Percentiles rank a stretch among this genome's conserved stretches.
These are phyloP conservation scores for Ceratobasidium theobromae DNA, from an alignment of 1,284 basidiomycete species.

Conservation along the genomic window DNA sequence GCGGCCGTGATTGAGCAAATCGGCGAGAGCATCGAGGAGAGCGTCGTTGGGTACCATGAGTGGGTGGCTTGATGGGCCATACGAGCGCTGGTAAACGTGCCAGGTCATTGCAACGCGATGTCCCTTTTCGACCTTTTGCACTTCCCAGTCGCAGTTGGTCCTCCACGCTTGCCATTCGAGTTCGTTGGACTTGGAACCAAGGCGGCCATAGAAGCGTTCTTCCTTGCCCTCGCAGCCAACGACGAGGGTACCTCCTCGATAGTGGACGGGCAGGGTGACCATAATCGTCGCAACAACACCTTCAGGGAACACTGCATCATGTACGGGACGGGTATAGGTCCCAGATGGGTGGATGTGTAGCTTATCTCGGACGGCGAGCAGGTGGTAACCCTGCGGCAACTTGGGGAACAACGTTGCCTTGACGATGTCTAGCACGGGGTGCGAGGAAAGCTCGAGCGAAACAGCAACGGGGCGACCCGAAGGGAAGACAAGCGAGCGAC, in stretches of 20 bases:
- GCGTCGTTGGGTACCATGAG: constrained; percentile 69
- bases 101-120: constrained; percentile 69
- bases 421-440: constrained; percentile 74
- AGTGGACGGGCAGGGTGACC: constrained; percentile 70
- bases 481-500: constrained; percentile 44
- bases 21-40: constrained; percentile 57
- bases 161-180: constrained; percentile 75
- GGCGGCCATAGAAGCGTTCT: constrained; percentile 62
- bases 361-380: constrained; percentile 65
- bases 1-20: constrained; percentile 59
- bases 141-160: constrained; percentile 69
- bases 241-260: constrained; percentile 64
- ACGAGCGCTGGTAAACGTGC: constrained; percentile 65
- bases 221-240: constrained; percentile 57
- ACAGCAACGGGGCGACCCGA: constrained; percentile 67
- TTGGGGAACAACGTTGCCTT: constrained; percentile 67
- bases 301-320: constrained; percentile 46
- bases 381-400: constrained; percentile 65
- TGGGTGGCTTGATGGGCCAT: constrained; percentile 60
- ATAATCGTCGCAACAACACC: constrained; percentile 67
- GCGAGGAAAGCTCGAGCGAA: constrained; percentile 73
- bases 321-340: constrained; percentile 55
- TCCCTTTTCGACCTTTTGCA: constrained; percentile 68
- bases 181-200: constrained; percentile 58
- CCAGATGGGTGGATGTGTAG: constrained; percentile 67